Percentiles rank a stretch among this genome's conserved stretches.
Conservation (phyloP, 2,329 filamentous ascomycete species). For the Paecilomyces sp. region DNA sequence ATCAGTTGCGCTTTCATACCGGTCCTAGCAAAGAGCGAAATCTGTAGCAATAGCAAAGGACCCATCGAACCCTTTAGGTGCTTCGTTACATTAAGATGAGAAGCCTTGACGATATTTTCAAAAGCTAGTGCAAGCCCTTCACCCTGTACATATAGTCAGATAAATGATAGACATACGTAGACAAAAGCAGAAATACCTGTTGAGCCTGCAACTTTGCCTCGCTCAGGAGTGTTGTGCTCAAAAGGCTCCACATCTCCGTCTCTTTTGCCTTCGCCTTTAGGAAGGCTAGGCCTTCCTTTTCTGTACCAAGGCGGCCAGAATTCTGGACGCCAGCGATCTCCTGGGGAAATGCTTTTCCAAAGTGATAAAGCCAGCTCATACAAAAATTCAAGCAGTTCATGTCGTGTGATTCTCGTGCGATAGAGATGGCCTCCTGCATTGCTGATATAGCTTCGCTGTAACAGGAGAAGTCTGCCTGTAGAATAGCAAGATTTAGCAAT, state of each 20-base stretch:
- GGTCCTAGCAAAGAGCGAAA: conserved; percentile 68
- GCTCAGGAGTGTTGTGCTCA: conserved; percentile 75
- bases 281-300: conserved; percentile 75
- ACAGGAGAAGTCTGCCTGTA: conserved; percentile 93
- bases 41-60: conserved; percentile 63
- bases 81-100: conserved; percentile 71
- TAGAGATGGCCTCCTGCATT: conserved; percentile 91
- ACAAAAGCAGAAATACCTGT: conserved; percentile 49
- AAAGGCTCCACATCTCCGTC: conserved; percentile 73
- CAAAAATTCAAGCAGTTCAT: conserved; percentile 90
- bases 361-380: conserved; percentile 92
- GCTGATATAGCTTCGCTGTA: conserved; percentile 83
- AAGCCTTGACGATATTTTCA: conserved; percentile 74
- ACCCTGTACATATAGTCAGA: conserved; percentile 33
- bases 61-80: conserved; percentile 67
- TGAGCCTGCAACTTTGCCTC: conserved; percentile 75
- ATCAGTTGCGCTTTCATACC: conserved; percentile 42
- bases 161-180: not conserved
- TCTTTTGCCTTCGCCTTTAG: conserved; percentile 82
- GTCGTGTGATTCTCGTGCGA: conserved; percentile 89
- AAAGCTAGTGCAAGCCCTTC: conserved; percentile 55
- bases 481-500: conserved; percentile 81
- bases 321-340: conserved; percentile 65
- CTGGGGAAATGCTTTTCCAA: conserved; percentile 75
- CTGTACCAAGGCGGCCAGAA: conserved; percentile 66